Percentiles rank a stretch among this genome's conserved stretches.
phyloP scores from a whole-genome alignment of 371 early-diverging fungal genomes.

The Mucor circinelloides region DNA sequence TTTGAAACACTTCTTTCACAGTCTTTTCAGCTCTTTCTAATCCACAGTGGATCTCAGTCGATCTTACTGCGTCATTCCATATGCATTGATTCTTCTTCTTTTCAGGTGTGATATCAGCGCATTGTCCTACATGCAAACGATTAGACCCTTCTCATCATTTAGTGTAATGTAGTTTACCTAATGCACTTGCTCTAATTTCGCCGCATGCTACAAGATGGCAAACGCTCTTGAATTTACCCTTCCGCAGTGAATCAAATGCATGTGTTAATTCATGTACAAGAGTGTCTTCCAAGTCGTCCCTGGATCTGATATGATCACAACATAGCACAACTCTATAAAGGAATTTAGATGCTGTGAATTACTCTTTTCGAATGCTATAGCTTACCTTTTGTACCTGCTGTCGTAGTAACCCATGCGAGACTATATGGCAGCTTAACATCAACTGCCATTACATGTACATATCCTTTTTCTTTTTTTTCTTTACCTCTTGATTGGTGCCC shows the following conservation, averaged over 20 bases:
- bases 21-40: constrained; percentile 19
- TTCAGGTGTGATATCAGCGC: constrained; percentile 29
- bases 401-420: constrained; percentile 48
- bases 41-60: constrained; percentile 43
- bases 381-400: constrained; percentile 39
- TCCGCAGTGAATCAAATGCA: constrained; percentile 47
- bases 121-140: constrained; percentile 32
- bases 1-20: constrained; percentile 42
- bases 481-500: constrained; percentile 44
- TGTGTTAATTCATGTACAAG: constrained; percentile 51
- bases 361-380: neutral
- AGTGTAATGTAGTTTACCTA: constrained; percentile 29
- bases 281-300: constrained; percentile 43
- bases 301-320: constrained; percentile 43
- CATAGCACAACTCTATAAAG: constrained; percentile 42
- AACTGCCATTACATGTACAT: neutral
- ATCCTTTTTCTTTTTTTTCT: too few species aligned
- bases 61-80: constrained; percentile 41
- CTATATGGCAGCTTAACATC: constrained; percentile 9
- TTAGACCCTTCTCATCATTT: neutral
- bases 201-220: constrained; percentile 52
- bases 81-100: constrained; percentile 33
- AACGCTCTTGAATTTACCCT: constrained; percentile 39
- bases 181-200: constrained; percentile 44
- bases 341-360: neutral